phyloP scores from a whole-genome alignment of 2,329 filamentous ascomycete genomes.

The Paecilomyces niveus region DNA sequence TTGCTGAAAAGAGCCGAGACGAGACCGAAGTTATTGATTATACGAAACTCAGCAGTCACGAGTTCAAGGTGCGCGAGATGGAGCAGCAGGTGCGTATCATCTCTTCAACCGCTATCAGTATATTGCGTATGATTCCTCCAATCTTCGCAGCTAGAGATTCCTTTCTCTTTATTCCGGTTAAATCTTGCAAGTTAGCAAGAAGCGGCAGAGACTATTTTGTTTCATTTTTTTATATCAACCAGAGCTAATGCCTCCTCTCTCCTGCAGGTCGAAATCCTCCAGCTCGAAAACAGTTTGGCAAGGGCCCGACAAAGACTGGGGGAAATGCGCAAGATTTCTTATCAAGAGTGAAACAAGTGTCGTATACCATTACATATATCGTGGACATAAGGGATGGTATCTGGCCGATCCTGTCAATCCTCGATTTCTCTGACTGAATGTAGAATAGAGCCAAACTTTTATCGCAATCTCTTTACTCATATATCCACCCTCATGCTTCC shows the following conservation, averaged over 20 bases:
- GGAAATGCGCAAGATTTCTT: conserved; percentile 97
- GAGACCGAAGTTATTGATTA: conserved; percentile 81
- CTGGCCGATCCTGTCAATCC: not conserved
- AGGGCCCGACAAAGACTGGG: conserved; percentile 75
- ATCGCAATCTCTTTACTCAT: not conserved
- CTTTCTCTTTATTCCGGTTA: not conserved
- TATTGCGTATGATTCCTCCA: not conserved
- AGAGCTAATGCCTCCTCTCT: conserved; percentile 8
- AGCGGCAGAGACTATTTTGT: not conserved
- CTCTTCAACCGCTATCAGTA: not conserved
- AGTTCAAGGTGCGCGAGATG: conserved; percentile 99
- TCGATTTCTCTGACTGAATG: not conserved
- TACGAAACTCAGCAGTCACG: conserved; percentile 76
- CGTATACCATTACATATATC: not conserved
- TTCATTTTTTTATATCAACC: not conserved
- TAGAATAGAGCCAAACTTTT: not conserved
- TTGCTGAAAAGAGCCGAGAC: conserved; percentile 74
- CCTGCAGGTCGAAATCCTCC: conserved; percentile 83
- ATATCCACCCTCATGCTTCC: not conserved
- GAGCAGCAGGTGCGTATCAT: conserved; percentile 79
- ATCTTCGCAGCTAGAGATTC: not conserved
- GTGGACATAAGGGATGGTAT: not conserved
- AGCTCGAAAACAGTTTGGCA: conserved; percentile 80
- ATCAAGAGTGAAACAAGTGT: conserved; percentile 55
- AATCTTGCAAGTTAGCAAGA: not conserved